Percentiles rank a stretch among this genome's conserved stretches.
These are phyloP conservation scores for Amoeboaphelidium protococcarum DNA, from an alignment of 371 early-diverging fungal species.

Conservation along the genomic window DNA sequence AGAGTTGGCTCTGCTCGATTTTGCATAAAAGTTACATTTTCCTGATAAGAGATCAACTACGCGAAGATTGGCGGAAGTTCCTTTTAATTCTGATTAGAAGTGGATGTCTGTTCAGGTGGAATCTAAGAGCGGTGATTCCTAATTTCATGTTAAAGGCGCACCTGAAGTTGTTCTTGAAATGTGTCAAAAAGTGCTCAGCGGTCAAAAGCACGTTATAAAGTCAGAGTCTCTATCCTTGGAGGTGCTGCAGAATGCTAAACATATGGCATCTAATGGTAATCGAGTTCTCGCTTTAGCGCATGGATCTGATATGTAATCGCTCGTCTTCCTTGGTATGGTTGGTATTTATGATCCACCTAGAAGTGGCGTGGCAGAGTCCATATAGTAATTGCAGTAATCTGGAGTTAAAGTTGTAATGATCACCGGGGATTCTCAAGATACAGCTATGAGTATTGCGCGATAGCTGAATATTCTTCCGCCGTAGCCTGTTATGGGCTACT, in stretches of 20 bases:
- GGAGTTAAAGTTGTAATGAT: constrained; percentile 67
- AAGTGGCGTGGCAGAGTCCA: constrained; percentile 36
- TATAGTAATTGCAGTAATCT: constrained; percentile 27
- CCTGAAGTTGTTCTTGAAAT: constrained; percentile 34
- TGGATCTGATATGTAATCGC: constrained; percentile 24
- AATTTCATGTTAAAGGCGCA: constrained; percentile 51
- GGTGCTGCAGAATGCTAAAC: constrained; percentile 32
- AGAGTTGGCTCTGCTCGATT: constrained; percentile 50
- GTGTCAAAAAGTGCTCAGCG: no score
- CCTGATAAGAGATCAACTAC: constrained; percentile 21
- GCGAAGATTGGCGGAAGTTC: constrained; percentile 35
- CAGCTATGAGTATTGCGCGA: no score
- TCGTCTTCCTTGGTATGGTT: constrained; percentile 49
- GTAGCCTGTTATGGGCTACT: constrained; percentile 65
- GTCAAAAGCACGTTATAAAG: no score
- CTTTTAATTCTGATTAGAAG: constrained; percentile 77
- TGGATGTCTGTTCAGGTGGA: constrained; percentile 65
- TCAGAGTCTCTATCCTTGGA: constrained; percentile 29
- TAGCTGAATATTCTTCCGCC: constrained; percentile 78
- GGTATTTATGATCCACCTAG: constrained; percentile 67
- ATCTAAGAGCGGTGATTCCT: no score
- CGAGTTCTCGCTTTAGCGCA: constrained; percentile 66
- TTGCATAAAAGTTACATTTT: constrained; percentile 19
- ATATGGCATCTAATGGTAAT: constrained; percentile 50
- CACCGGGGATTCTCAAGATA: constrained; percentile 74